A percentile compares a stretch with the other conserved stretches of the same genome.
Conservation (phyloP, 352 stramenopile genomes). For the Peronosclerospora sorghi region DNA sequence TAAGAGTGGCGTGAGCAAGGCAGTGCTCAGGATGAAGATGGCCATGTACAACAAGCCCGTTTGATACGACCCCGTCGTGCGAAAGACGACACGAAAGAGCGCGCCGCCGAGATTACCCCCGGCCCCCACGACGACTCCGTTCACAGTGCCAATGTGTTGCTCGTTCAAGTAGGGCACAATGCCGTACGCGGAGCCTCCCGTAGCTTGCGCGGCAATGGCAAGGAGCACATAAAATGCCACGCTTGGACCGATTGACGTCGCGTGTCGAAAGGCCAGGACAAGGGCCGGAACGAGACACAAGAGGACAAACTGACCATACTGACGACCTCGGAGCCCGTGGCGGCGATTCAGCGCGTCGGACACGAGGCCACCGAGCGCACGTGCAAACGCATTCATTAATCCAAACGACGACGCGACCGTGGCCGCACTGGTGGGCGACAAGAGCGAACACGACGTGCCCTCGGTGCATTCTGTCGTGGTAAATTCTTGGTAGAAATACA, state of each 20-base stretch:
- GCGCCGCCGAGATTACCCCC: slow-evolving; percentile 60
- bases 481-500: slow-evolving; percentile 90
- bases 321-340: slow-evolving; percentile 85
- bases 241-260: slow-evolving; percentile 50
- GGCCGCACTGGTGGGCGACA: slow-evolving; percentile 54
- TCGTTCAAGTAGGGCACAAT: slow-evolving; percentile 72
- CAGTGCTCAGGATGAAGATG: slow-evolving; percentile 41
- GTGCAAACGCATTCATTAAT: slow-evolving; percentile 91
- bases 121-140: slow-evolving; percentile 49
- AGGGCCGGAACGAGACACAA: slow-evolving; percentile 67
- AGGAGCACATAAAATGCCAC: slow-evolving; percentile 88
- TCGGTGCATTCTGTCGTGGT: slow-evolving; percentile 36
- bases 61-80: slow-evolving; percentile 24
- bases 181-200: slow-evolving; percentile 51
- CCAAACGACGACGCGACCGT: slow-evolving; percentile 88
- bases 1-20: slow-evolving; percentile 33
- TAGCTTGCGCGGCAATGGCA: slow-evolving; percentile 83
- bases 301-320: slow-evolving; percentile 74
- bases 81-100: slow-evolving; percentile 66
- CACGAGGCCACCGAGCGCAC: slow-evolving; percentile 74
- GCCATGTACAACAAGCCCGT: slow-evolving; percentile 42
- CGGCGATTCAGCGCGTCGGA: slow-evolving; percentile 79
- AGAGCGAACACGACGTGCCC: slow-evolving; percentile 8
- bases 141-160: slow-evolving; percentile 50
- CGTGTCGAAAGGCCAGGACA: slow-evolving; percentile 83